Evolutionary conservation across 768 basidiomycete genomes (phyloP), one percentile per base, ranked within the genome.

Genomic region (Serendipita sp.): DNA sequence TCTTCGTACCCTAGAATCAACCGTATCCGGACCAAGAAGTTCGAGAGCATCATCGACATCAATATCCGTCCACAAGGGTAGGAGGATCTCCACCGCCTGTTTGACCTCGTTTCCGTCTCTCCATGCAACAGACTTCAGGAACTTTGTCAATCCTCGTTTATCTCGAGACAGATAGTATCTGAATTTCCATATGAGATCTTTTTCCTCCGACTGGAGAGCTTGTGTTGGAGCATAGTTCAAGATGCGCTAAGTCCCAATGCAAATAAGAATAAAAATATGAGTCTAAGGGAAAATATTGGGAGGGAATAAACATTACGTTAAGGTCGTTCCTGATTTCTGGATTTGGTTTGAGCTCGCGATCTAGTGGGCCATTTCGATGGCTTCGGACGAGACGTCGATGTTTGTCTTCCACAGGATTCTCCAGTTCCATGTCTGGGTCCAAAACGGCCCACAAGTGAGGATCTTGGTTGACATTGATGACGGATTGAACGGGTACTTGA

Each of bases 351-450:
- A 99, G 77, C 69, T 98, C 96, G 61, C 92, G 76, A 69, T 98
- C 95, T 60, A 96, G 86, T 0, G 94, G 91, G 50, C 95, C 93
- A 60, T 91, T 92, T 50, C 96, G 78, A 68, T 98, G 94, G 71
- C 93, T 95, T 51, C 96, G 85, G 64, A 97, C 89, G 2, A 98
- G 78, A 1, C 93, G 81, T 33, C 96, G 82, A 69, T 98, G 93
- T 70, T 99, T 99, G 70, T 94, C 91, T 69, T 99, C 96, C 0
- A 98, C 93, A 0, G 94, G 94, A 69, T 99, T 99, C 67, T 97
- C 94, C 28, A 90, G 81, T 4, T 80, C 81, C 56, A 90, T 81
- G 65, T 99, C 96, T 2, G 95, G 93, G 68, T 99, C 96, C 42
- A 89, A 78, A 22, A 96, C 80, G 24, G 83, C 81, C 91, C 95